Base-by-base conservation (phyloP, 2,329 filamentous ascomycete genomes). In the Pseudogymnoascus sp. region DNA sequence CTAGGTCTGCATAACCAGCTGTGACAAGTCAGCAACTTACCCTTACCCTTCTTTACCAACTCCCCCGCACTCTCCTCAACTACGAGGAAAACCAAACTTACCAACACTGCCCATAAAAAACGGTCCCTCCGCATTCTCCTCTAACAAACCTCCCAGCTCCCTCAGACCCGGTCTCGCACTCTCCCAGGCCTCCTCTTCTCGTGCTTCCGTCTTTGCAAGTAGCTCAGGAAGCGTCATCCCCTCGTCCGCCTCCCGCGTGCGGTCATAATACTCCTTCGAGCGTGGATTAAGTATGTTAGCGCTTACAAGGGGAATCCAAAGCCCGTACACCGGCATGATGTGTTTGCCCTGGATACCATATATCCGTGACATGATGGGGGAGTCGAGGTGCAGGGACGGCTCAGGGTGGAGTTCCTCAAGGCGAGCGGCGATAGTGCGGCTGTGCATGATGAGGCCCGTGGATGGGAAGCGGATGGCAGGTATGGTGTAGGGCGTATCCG, bases 371-470 rank as follows among this genome's bases (percentile, higher is more conserved):
- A 80, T 74, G 39, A 78, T 72, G 0, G 80, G 78, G 0, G 81
- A 79, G 66, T 86, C 79, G 2, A 89, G 74, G 64, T 81, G 79
- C 1, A 88, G 70, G 0, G 81, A 75, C 0, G 85, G 86, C 21
- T 76, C 71, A 0, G 87, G 86, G 65, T 88, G 76, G 0, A 74
- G 73, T 60, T 78, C 73, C 68, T 90, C 86, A 35, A 91, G 76
- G 15, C 76, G 76, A 11, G 73, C 66, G 11, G 81, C 84, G 64
- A 91, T 90, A 44, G 74, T 73, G 64, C 74, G 75, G 1, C 84
- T 87, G 69, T 90, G 86, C 81, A 85, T 88, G 7, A 87, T 66
- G 67, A 82, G 85, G 0, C 70, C 80, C 15, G 82, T 83, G 57
- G 85, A 79, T 0, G 80, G 76, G 50, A 85, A 76, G 13, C 72